phyloP scores from a whole-genome alignment of 2,329 filamentous ascomycete species.

The Alternaria sp. region DNA sequence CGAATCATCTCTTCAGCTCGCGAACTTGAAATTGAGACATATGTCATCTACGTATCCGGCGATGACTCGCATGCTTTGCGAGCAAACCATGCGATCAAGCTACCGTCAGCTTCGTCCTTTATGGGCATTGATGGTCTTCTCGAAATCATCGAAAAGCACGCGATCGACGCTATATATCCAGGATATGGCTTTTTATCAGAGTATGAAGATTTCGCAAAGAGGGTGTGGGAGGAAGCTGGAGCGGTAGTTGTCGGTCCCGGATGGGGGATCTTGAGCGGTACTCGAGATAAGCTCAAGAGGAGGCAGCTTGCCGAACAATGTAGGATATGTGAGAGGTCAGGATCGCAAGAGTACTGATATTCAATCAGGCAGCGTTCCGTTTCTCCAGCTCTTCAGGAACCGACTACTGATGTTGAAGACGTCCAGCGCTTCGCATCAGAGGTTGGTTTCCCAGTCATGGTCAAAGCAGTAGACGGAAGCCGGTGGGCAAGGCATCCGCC shows the following conservation, averaged over 20 bases:
- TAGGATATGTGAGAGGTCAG: constrained; percentile 16
- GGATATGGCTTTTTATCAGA: constrained; percentile 71
- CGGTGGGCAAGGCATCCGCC: constrained; percentile 67
- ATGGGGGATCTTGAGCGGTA: constrained; percentile 64
- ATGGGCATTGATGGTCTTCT: constrained; percentile 62
- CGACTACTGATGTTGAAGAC: constrained; percentile 56
- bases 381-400: constrained; percentile 57
- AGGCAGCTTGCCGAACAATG: constrained; percentile 62
- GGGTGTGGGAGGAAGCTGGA: constrained; percentile 60
- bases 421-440: constrained; percentile 66
- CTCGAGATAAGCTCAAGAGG: constrained; percentile 65
- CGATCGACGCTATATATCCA: constrained; percentile 65
- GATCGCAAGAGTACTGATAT: not conserved
- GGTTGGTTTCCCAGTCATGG: constrained; percentile 65
- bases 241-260: constrained; percentile 64
- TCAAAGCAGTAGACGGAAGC: constrained; percentile 71
- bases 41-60: constrained; percentile 63
- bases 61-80: constrained; percentile 65
- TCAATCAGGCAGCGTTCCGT: constrained; percentile 56
- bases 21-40: constrained; percentile 66
- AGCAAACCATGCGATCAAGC: constrained; percentile 60
- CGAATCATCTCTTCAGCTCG: constrained; percentile 67
- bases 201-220: constrained; percentile 59
- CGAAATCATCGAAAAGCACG: constrained; percentile 57
- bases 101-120: constrained; percentile 63